Evolutionary conservation across 371 early-diverging fungal species (phyloP), one percentile per base, ranked within the genome.

Genomic region (Saksenaea vasiformis): DNA sequence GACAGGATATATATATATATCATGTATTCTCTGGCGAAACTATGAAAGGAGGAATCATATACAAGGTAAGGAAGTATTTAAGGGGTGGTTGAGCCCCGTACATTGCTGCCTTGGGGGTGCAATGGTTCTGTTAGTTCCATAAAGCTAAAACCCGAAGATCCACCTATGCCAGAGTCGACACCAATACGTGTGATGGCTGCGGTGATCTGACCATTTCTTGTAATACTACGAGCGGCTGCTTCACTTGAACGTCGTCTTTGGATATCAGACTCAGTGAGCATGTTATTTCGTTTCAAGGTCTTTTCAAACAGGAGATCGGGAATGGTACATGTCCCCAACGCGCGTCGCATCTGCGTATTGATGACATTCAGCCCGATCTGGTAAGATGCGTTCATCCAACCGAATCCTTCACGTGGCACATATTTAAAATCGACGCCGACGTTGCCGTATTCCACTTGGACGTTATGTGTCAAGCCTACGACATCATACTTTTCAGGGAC

Each of bases 401-500:
- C 98, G 78, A 98, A 98, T 2, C 98, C 98, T 79, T 97, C 97
- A 8, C 93, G 84, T 0, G 95, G 92, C n/a, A 97, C 91, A 70
- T 86, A 92, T 76, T 95, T 91, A 83, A 97, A 97, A 68, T 97
- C 97, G 0, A 88, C 83, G 2, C 98, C 98, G 0, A 97, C 95
- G 55, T 93, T 93, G 36, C 97, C 97, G 67, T 97, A 97, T 78
- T 98, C 98, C 4, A 96, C 98, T 61, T 95, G 82, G 15, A 96
- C 91, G 39, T 83, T 82, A 77, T 98, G 98, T 17, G 94, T 92
- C 80, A 97, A 83, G 55, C 85, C 83, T 15, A 95, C 97, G 11
- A 97, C 91, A 69, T 98, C 96, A 73, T 95, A 96, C 74, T 98
- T 98, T 61, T 98, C 98, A 0, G 96, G 96, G 5, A 98, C 98